Evolutionary conservation across 2,329 filamentous ascomycete genomes (phyloP), one percentile per base, ranked within the genome.

Genomic region (Talaromyces rugulosus): DNA sequence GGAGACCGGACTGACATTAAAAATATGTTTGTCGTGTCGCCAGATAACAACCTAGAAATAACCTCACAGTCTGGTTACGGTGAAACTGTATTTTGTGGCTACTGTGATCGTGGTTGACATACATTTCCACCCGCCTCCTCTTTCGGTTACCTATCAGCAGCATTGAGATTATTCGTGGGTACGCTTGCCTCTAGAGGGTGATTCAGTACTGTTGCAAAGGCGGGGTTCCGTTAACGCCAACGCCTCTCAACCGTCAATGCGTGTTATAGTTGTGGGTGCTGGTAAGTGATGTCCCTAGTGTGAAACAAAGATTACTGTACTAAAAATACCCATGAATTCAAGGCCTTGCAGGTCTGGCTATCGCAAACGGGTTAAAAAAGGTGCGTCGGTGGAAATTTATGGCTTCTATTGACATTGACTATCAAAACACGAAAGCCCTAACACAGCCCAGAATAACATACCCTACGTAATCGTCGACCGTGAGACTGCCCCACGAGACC

Each of bases 331-430:
- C 5, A 18, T 30, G 4, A 14, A 30, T 36, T 8, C 40, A n/a
- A 57, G 59, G 54, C 6, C 59, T 61, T 2, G 59, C 44, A 5
- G 54, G 59, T 9, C 34, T 58, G n/a, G 47, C 54, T 33, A 56
- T 61, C 33, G 59, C 59, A 28, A 42, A 61, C 27, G 59, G 54
- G 6, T 54, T 58, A 40, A 47, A 61, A 31, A 61, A 61, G 59
- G 59, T 58, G 9, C 18, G 53, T 34, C 3, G 4, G 23, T 23
- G 0, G 8, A 27, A 9, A 30, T 2, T n/a, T 2, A n/a, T n/a
- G 23, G 23, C 14, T 16, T 4, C 30, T 14, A 14, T 31, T n/a
- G 23, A 28, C 6, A 51, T 27, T 5, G 4, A 16, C 11, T n/a
- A 7, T 31, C 28, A 1, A 7, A 31, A 50, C 8, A 2, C 16